Conservation (phyloP, 129 eudicot species). For the Helichrysum umbraculigerum region DNA sequence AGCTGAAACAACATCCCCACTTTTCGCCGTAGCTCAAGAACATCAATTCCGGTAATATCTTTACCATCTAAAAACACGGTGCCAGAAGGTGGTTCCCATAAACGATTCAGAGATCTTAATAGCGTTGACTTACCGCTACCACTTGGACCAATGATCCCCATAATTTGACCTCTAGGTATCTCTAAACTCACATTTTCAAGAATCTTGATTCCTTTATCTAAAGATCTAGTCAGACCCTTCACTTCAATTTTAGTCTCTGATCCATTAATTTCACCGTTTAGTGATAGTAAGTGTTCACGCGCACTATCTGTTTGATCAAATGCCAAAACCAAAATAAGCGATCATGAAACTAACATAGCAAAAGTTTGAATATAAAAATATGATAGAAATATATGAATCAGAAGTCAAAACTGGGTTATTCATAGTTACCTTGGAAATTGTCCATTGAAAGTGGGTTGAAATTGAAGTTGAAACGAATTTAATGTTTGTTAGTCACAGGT, state of each 20-base stretch:
- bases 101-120: constrained; percentile 69
- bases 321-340: constrained; percentile 14
- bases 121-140: constrained; percentile 97
- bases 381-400: background rate
- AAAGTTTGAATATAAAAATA: background rate
- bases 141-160: constrained; percentile 97
- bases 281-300: constrained; percentile 46
- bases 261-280: constrained; percentile 22
- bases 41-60: constrained; percentile 76
- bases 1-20: constrained; percentile 97
- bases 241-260: constrained; percentile 48
- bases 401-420: background rate
- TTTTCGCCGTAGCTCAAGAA: constrained; percentile 71
- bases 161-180: constrained; percentile 70
- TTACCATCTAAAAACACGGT: constrained; percentile 78
- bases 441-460: constrained; percentile 33
- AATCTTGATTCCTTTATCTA: constrained; percentile 59
- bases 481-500: background rate
- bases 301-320: constrained; percentile 42
- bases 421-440: constrained; percentile 39
- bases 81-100: constrained; percentile 86
- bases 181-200: constrained; percentile 58
- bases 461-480: background rate
- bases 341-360: background rate
- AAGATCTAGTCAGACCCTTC: constrained; percentile 43